Conservation (phyloP, 202 grass and related monocot genomes). For the Miscanthus sacchariflorus region DNA sequence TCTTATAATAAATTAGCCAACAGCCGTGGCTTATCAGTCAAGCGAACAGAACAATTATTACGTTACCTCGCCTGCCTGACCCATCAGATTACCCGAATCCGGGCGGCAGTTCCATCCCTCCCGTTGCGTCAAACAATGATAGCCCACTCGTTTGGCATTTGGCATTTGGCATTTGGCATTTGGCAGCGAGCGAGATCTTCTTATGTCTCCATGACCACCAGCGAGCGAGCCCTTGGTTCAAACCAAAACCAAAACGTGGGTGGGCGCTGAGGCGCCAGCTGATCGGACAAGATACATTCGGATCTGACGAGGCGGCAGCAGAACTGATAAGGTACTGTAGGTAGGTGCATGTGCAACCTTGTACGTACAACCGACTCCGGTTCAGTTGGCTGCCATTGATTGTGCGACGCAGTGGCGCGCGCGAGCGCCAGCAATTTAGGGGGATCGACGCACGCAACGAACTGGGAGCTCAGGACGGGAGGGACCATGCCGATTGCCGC, state of each 20-base stretch:
- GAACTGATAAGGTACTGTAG: background rate
- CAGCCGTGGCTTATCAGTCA: too few relatives aligned
- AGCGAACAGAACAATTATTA: too few relatives aligned
- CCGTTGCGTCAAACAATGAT: background rate
- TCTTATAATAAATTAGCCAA: too few relatives aligned
- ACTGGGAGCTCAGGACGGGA: background rate
- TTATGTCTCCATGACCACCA: background rate
- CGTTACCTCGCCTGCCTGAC: background rate
- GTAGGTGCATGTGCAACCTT: background rate
- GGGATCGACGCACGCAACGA: background rate
- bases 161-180: background rate
- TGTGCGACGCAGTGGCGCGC: background rate
- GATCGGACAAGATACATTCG: background rate
- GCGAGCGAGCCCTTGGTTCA: background rate
- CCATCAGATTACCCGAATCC: background rate
- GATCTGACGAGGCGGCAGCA: constrained; percentile 15
- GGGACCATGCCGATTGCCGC: background rate
- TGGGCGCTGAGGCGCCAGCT: background rate
- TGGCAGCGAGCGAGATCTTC: background rate
- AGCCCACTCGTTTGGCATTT: background rate
- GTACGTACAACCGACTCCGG: background rate
- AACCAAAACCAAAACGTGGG: background rate
- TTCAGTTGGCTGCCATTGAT: constrained; percentile 8
- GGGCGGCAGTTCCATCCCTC: background rate
- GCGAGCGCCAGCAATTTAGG: constrained; percentile 19